Evolutionary conservation across 257 asterid species (phyloP).

Genomic region (Linaria vulgaris): DNA sequence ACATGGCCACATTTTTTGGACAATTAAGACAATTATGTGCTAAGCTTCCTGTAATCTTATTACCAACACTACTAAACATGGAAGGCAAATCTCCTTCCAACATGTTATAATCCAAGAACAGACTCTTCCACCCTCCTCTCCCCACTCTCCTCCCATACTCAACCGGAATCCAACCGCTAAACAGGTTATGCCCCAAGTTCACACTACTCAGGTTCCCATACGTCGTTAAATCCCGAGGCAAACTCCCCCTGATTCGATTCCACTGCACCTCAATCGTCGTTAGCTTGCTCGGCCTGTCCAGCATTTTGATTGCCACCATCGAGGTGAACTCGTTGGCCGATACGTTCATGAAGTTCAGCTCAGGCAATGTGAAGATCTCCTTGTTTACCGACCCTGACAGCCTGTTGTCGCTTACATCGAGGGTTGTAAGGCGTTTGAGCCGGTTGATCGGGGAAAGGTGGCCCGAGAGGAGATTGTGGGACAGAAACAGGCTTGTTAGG

Average conservation of each 20-base stretch:
- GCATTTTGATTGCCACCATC: slow-evolving; percentile 24
- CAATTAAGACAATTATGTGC: slow-evolving; percentile 50
- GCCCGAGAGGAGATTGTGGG: slow-evolving; percentile 40
- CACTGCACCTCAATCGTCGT: slow-evolving; percentile 29
- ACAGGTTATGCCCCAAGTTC: slow-evolving; percentile 44
- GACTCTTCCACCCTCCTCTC: slow-evolving; percentile 32
- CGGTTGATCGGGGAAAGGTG: slow-evolving; percentile 28
- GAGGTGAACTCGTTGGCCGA: slow-evolving; percentile 37
- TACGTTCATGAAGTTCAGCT: slow-evolving; percentile 24
- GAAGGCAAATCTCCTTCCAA: slow-evolving; percentile 44
- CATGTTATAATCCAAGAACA: slow-evolving; percentile 40
- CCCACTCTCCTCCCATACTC: slow-evolving; percentile 31
- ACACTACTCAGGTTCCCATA: slow-evolving; percentile 33
- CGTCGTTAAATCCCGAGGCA: slow-evolving; percentile 38
- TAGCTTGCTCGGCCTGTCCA: slow-evolving; percentile 30
- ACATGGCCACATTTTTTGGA: slow-evolving; percentile 23
- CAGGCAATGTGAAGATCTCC: slow-evolving; percentile 34
- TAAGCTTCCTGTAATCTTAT: slow-evolving; percentile 35
- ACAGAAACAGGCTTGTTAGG: slow-evolving; percentile 25
- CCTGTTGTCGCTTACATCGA: slow-evolving; percentile 47
- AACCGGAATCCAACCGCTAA: slow-evolving; percentile 40
- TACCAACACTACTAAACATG: slow-evolving; percentile 3
- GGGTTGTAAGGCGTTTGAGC: slow-evolving; percentile 28
- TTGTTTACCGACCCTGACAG: slow-evolving; percentile 37
- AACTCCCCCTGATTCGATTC: slow-evolving; percentile 38